These are phyloP conservation scores for Rhodotorula kratochvilovae DNA, from an alignment of 768 basidiomycete genomes.

Conservation along the genomic window DNA sequence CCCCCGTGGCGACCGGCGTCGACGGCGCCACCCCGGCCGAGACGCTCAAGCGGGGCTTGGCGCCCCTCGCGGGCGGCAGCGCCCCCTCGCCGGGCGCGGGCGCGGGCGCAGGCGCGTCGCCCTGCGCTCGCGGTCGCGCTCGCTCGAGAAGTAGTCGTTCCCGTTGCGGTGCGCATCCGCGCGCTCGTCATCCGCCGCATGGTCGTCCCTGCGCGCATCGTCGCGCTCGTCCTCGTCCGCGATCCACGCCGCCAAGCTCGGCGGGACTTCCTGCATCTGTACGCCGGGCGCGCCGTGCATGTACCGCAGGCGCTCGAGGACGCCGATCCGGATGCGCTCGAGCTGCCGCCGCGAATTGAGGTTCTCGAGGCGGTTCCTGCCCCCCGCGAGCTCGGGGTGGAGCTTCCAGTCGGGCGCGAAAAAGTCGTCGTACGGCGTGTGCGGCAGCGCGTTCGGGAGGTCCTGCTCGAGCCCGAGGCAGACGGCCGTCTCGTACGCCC, in stretches of 20 bases:
- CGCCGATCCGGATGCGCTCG: slow-evolving; percentile 78
- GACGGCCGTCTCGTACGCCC: slow-evolving; percentile 96
- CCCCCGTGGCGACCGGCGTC: not conserved
- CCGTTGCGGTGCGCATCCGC: not conserved
- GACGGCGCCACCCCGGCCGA: too few relatives aligned
- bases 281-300: slow-evolving; percentile 95
- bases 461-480: slow-evolving; percentile 66
- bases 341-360: slow-evolving; percentile 77
- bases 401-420: slow-evolving; percentile 89
- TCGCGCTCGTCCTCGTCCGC: slow-evolving; percentile 66
- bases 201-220: not conserved
- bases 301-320: slow-evolving; percentile 82
- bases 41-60: too few relatives aligned
- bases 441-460: slow-evolving; percentile 80
- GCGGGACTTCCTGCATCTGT: slow-evolving; percentile 92
- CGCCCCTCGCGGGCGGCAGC: too few relatives aligned
- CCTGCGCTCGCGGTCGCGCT: not conserved
- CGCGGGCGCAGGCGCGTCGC: too few relatives aligned
- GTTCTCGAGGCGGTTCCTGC: slow-evolving; percentile 66
- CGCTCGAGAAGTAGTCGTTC: not conserved
- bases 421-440: slow-evolving; percentile 84
- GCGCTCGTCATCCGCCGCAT: not conserved
- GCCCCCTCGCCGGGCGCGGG: too few relatives aligned
- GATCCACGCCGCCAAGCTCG: slow-evolving; percentile 73
- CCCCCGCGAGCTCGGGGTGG: slow-evolving; percentile 84